Percentiles rank a stretch among this genome's conserved stretches.
phyloP scores from a whole-genome alignment of 2,329 filamentous ascomycete genomes.

The Fusarium domesticum region DNA sequence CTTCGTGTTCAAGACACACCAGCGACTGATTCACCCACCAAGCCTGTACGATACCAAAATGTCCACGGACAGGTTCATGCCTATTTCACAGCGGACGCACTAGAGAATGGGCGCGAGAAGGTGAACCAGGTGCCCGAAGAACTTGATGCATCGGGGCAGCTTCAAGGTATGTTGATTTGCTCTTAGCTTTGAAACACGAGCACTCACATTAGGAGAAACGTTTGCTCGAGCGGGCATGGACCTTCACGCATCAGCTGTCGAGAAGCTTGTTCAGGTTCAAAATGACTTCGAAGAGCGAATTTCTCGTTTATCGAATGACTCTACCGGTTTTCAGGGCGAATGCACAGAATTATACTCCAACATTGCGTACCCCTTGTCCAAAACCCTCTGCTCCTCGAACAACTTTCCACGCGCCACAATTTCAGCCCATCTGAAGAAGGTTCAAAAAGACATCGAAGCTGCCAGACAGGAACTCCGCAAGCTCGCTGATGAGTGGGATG shows the following conservation, averaged over 20 bases:
- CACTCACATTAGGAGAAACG: constrained; percentile 7
- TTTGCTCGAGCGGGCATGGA: constrained; percentile 21
- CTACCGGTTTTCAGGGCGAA: constrained; percentile 11
- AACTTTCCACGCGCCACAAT: constrained; percentile 26
- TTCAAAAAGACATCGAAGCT: constrained; percentile 20
- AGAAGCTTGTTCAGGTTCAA: constrained; percentile 24
- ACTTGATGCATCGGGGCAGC: neutral
- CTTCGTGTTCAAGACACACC: neutral
- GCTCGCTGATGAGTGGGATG: constrained; percentile 27
- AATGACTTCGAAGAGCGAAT: constrained; percentile 22
- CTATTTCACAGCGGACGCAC: neutral
- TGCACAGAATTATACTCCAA: constrained; percentile 31
- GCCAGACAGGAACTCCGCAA: constrained; percentile 26
- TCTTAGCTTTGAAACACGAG: neutral
- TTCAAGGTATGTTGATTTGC: neutral
- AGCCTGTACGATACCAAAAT: neutral
- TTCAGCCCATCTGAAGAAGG: constrained; percentile 21
- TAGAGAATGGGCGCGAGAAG: neutral
- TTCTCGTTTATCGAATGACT: constrained; percentile 16
- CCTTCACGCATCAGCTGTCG: constrained; percentile 18
- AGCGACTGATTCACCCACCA: neutral
- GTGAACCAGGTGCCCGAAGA: neutral
- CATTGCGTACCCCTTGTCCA: constrained; percentile 31
- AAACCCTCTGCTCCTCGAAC: constrained; percentile 31
- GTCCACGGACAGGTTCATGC: neutral